These are phyloP conservation scores for Vaccinium vitisidaea DNA, from an alignment of 148 eudicot genomes.

Conservation along the genomic window DNA sequence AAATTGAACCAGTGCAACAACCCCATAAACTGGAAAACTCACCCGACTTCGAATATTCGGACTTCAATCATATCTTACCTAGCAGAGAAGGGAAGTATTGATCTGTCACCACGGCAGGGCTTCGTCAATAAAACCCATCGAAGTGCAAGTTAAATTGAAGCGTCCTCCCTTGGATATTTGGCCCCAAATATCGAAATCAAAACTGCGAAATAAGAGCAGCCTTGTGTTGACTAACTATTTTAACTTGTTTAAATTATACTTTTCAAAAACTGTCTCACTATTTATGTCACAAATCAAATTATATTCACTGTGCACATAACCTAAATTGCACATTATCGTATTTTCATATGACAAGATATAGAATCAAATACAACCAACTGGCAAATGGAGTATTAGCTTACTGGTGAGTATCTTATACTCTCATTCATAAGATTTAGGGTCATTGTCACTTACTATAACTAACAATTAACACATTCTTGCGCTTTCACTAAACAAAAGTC, in stretches of 20 bases:
- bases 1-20: background rate
- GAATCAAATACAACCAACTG: background rate
- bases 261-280: background rate
- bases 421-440: too few species aligned
- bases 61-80: background rate
- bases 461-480: too few species aligned
- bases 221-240: background rate
- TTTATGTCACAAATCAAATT: background rate
- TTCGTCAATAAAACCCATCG: background rate
- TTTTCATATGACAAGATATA: too few species aligned
- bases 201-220: background rate
- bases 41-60: background rate
- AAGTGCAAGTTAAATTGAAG: background rate
- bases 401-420: too few species aligned
- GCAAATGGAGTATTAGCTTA: too few species aligned
- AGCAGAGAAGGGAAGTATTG: too few species aligned
- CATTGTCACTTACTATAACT: too few species aligned
- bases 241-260: too few species aligned
- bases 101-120: background rate
- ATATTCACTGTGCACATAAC: too few species aligned
- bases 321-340: too few species aligned
- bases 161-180: too few species aligned
- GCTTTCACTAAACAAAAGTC: too few species aligned
- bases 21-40: background rate
- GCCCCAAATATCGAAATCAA: background rate